A percentile compares a stretch with the other conserved stretches of the same genome.
Evolutionary conservation across 345 rosid genomes (phyloP).

Genomic region (Hibiscus syriacus): DNA sequence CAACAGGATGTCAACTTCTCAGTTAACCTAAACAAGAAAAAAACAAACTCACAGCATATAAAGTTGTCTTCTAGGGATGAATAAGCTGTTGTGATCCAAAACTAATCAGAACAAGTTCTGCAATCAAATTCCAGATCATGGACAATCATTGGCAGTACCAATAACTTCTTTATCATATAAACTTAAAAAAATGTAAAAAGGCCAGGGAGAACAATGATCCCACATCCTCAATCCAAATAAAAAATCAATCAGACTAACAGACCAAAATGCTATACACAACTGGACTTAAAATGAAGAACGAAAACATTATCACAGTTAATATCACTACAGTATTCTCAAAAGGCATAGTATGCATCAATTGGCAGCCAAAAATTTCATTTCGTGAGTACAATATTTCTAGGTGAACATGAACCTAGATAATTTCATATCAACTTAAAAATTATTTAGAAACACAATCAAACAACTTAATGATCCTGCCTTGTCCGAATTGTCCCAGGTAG

Average conservation of each 20-base stretch:
- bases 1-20: neutral
- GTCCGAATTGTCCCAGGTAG: neutral
- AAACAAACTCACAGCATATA: neutral
- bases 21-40: neutral
- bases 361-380: neutral
- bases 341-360: neutral
- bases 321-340: neutral
- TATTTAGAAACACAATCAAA: neutral
- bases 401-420: neutral
- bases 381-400: neutral
- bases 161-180: neutral
- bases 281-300: neutral
- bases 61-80: neutral
- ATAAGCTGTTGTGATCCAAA: neutral
- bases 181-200: neutral
- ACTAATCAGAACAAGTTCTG: conserved; percentile 19
- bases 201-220: neutral
- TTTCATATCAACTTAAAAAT: neutral
- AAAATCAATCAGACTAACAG: neutral
- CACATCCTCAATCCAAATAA: neutral
- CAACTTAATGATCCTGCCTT: neutral
- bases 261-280: neutral
- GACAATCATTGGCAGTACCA: neutral
- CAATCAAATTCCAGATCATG: neutral
- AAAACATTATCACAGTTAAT: neutral